Base-by-base conservation (phyloP, 1,284 basidiomycete species). In the Microbotryum intermedium region DNA sequence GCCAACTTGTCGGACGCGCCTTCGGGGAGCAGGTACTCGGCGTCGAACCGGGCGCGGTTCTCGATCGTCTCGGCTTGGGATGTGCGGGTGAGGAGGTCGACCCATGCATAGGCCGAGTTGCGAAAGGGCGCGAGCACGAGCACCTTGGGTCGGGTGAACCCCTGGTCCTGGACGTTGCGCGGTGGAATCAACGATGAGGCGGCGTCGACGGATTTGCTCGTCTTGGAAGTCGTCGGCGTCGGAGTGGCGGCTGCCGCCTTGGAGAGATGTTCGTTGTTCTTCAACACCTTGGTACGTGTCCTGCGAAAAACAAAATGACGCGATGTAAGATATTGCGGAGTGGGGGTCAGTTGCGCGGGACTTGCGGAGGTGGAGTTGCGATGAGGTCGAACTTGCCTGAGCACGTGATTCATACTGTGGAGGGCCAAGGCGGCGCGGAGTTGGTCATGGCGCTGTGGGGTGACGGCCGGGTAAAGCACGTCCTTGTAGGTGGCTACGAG, bases 101-200 rank as follows among this genome's bases (percentile, higher is more conserved):
- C 77, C 89, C 87, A 97, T 56, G 82, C 80, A 7, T 89, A 78
- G 0, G 90, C 94, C 45, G 85, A 85, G 44, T 90, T 90, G 54
- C 95, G 90, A 77, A 97, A 90, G 0, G 95, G 95, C 3, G 91
- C 80, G 53, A 98, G 83, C 60, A 98, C 78, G 55, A 98, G 86
- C 13, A 95, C 81, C 46, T 94, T 94, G 23, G 95, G 94, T 9
- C 95, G 86, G 2, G 93, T 97, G 76, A 97, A 98, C 25, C 94
- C 93, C 80, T 97, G 94, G 73, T 98, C 94, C 74, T 90, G 87
- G 8, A 90, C 82, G 64, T 90, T 87, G 72, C 60, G 70, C 30
- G 43, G 34, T 23, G 56, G 26, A 26, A 84, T 82, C 80, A 78
- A 46, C 3, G 65, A 53, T 45, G 60, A 52, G 21, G 66, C 56